Conservation (phyloP, 2,329 filamentous ascomycete species). For the Tolypocladium tundrense region DNA sequence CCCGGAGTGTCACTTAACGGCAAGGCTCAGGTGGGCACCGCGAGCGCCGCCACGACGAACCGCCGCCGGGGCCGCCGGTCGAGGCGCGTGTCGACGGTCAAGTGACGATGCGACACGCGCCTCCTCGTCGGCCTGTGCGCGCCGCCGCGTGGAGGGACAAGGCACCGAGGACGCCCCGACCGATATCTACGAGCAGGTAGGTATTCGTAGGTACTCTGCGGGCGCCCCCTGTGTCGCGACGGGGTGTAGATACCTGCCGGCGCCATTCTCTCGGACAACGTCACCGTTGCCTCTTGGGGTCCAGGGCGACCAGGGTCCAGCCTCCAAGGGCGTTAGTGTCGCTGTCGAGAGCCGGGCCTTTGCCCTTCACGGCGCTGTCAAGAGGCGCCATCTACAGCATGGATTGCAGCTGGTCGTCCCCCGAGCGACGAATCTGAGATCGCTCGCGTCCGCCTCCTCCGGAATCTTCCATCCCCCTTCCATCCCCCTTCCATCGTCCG, state of each 20-base stretch:
- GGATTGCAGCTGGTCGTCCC: neutral
- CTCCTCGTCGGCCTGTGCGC: too few species aligned
- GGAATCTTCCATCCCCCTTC: neutral
- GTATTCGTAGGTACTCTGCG: too few species aligned
- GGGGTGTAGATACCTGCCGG: too few species aligned
- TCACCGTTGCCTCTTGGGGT: neutral
- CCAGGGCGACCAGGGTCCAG: neutral
- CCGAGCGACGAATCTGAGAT: neutral
- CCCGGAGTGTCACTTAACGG: conserved; percentile 7
- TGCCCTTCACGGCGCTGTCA: neutral
- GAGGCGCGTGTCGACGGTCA: neutral
- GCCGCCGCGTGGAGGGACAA: too few species aligned
- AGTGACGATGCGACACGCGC: neutral
- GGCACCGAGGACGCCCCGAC: neutral
- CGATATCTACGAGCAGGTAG: too few species aligned
- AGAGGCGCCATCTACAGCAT: neutral
- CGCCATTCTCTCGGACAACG: neutral
- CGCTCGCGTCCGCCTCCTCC: neutral
- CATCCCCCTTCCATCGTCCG: neutral
- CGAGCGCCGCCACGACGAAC: neutral
- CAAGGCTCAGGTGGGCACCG: conserved; percentile 1
- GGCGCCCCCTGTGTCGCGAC: too few species aligned
- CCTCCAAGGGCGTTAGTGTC: neutral
- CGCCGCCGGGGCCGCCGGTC: neutral
- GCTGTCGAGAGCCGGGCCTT: neutral